phyloP scores from a whole-genome alignment of 208 protist species.

The Endotrypanum monterogeii region DNA sequence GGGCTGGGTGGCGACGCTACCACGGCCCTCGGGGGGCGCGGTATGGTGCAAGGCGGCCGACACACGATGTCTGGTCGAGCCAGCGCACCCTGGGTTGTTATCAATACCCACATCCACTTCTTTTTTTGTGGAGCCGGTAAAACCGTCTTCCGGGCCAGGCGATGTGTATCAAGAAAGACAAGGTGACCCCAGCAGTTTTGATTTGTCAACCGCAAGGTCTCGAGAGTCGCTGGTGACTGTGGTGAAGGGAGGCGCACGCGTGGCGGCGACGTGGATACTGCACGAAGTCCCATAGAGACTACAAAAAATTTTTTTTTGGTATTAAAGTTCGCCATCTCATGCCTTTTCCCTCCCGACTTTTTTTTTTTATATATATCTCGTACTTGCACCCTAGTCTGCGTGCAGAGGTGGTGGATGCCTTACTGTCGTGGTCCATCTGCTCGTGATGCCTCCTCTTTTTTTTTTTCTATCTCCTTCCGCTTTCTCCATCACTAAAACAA shows the following conservation, averaged over 20 bases:
- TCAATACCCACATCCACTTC: constrained; percentile 9
- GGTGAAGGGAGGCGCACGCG: constrained; percentile 18
- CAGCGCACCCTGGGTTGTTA: constrained; percentile 15
- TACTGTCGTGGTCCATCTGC: background rate
- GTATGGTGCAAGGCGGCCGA: constrained; percentile 17
- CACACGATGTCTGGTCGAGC: constrained; percentile 29
- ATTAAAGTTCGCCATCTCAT: no score
- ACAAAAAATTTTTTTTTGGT: no score
- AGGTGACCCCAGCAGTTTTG: background rate
- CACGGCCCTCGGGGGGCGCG: constrained; percentile 14
- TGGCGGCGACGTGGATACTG: constrained; percentile 17
- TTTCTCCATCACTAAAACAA: background rate
- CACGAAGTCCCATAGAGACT: constrained; percentile 1
- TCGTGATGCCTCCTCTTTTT: background rate
- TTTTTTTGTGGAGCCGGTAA: background rate
- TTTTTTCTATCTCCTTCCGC: background rate
- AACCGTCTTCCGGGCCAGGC: no score
- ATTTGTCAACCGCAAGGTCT: background rate
- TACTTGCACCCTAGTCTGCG: no score
- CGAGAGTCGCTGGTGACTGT: constrained; percentile 16
- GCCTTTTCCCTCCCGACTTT: background rate
- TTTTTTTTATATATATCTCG: no score
- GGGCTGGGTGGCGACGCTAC: constrained; percentile 3
- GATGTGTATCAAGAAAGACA: background rate
- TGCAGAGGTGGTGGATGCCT: background rate